phyloP scores from a whole-genome alignment of 2,329 filamentous ascomycete genomes.

The Aspergillus fumigatus region DNA sequence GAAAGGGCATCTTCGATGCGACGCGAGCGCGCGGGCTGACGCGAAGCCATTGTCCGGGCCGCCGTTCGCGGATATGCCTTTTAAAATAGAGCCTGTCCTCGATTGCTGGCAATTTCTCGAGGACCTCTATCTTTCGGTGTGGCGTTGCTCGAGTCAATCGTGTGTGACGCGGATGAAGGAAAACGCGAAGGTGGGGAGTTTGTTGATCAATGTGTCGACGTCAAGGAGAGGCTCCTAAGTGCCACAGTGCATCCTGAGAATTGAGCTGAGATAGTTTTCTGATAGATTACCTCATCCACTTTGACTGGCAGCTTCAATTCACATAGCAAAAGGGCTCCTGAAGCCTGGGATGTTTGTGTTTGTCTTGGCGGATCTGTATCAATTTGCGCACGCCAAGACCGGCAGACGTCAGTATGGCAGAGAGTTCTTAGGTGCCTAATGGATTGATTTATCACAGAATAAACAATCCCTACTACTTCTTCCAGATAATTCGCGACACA shows the following conservation, averaged over 20 bases:
- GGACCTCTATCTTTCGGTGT: not conserved
- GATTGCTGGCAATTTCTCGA: not conserved
- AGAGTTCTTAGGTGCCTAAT: not conserved
- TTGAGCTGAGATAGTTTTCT: not conserved
- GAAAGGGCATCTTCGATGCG: conserved; percentile 42
- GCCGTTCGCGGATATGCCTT: conserved; percentile 6
- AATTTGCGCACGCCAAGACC: conserved; percentile 14
- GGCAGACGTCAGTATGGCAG: not conserved
- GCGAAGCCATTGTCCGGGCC: conserved; percentile 25
- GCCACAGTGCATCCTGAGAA: not conserved
- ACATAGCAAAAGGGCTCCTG: conserved; percentile 4
- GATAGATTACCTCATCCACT: conserved; percentile 1
- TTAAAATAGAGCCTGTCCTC: not conserved
- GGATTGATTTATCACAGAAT: not conserved
- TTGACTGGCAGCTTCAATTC: not conserved
- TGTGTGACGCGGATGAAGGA: not conserved
- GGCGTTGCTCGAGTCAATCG: not conserved
- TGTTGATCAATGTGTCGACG: not conserved
- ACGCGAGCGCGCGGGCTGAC: conserved; percentile 33
- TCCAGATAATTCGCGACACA: too few relatives aligned
- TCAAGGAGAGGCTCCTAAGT: not conserved
- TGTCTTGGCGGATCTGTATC: conserved; percentile 22
- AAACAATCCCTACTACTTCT: not conserved
- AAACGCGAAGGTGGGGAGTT: not conserved
- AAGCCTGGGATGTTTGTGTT: conserved; percentile 17